phyloP scores from a whole-genome alignment of 768 basidiomycete species.

The Gyrodon lividus region DNA sequence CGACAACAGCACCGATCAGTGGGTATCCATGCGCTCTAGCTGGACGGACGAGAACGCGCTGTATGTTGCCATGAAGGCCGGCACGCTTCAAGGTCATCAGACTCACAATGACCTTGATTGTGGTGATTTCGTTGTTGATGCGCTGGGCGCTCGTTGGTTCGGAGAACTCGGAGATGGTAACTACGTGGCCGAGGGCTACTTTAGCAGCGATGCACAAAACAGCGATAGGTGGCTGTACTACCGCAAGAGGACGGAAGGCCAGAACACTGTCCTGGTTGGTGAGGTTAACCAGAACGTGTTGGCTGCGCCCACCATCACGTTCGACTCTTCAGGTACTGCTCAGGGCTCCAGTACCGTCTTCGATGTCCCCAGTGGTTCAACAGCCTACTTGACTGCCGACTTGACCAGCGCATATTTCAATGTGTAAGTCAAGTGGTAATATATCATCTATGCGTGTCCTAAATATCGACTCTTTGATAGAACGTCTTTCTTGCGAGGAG shows the following conservation, averaged over 20 bases:
- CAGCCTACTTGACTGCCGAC: slow-evolving; percentile 80
- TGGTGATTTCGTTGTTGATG: slow-evolving; percentile 95
- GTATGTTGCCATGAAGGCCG: slow-evolving; percentile 89
- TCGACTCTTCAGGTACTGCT: slow-evolving; percentile 52
- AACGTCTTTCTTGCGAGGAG: slow-evolving; percentile 77
- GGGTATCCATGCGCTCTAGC: slow-evolving; percentile 88
- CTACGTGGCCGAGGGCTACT: slow-evolving; percentile 78
- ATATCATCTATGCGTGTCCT: slow-evolving; percentile 11
- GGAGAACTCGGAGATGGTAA: slow-evolving; percentile 92
- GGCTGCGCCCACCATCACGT: slow-evolving; percentile 56
- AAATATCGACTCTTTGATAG: slow-evolving; percentile 33
- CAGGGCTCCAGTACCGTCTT: slow-evolving; percentile 89
- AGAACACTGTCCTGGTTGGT: slow-evolving; percentile 87
- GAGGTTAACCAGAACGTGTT: slow-evolving; percentile 78
- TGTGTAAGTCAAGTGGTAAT: slow-evolving; percentile 47
- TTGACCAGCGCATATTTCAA: slow-evolving; percentile 73
- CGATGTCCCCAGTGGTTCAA: slow-evolving; percentile 58
- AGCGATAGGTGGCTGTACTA: slow-evolving; percentile 87
- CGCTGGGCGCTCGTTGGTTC: slow-evolving; percentile 89
- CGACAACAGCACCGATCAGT: slow-evolving; percentile 66
- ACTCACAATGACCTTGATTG: slow-evolving; percentile 94
- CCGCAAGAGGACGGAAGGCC: slow-evolving; percentile 94
- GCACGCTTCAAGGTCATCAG: slow-evolving; percentile 77
- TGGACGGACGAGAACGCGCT: slow-evolving; percentile 88
- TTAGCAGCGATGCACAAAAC: slow-evolving; percentile 67